phyloP scores from a whole-genome alignment of 2,329 filamentous ascomycete species.

The Taxawa tesnikishii region DNA sequence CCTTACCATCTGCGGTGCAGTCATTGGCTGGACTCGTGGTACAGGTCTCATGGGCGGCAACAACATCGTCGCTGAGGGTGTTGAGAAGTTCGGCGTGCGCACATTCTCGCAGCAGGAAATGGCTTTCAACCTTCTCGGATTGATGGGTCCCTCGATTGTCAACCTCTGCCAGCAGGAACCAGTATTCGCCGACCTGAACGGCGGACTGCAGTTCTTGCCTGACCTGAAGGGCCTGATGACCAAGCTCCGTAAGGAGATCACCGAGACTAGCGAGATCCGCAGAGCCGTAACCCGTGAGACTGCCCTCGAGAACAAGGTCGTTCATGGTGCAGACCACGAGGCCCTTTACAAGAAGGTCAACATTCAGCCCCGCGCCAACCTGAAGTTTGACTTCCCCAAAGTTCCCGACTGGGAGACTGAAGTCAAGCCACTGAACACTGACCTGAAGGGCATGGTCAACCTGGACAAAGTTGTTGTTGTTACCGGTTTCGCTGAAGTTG shows the following conservation, averaged over 20 bases:
- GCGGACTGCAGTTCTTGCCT: slow-evolving; percentile 92
- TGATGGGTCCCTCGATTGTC: slow-evolving; percentile 89
- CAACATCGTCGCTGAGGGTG: slow-evolving; percentile 93
- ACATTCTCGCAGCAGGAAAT: slow-evolving; percentile 99
- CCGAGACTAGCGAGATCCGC: slow-evolving; percentile 87
- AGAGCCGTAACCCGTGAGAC: slow-evolving; percentile 92
- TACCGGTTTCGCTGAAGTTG: slow-evolving; percentile 90
- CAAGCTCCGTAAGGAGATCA: slow-evolving; percentile 84
- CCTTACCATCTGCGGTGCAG: slow-evolving; percentile 93
- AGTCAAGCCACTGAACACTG: slow-evolving; percentile 74
- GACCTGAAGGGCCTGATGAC: slow-evolving; percentile 93
- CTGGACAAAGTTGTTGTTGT: slow-evolving; percentile 96
- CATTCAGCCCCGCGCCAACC: slow-evolving; percentile 87
- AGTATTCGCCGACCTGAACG: slow-evolving; percentile 94
- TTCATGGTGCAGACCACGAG: slow-evolving; percentile 89
- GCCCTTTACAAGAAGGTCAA: slow-evolving; percentile 89
- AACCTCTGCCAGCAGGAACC: slow-evolving; percentile 93
- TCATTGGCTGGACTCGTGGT: slow-evolving; percentile 98
- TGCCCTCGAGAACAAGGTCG: slow-evolving; percentile 89
- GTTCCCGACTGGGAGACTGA: slow-evolving; percentile 88
- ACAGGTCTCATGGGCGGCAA: slow-evolving; percentile 97
- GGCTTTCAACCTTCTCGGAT: slow-evolving; percentile 94
- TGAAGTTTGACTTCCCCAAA: slow-evolving; percentile 91
- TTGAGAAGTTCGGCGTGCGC: slow-evolving; percentile 91
- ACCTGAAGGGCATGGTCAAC: slow-evolving; percentile 95